A percentile compares a stretch with the other conserved stretches of the same genome.
Evolutionary conservation across 352 stramenopile species (phyloP).

Genomic region (Globisporangium megalacanthum): DNA sequence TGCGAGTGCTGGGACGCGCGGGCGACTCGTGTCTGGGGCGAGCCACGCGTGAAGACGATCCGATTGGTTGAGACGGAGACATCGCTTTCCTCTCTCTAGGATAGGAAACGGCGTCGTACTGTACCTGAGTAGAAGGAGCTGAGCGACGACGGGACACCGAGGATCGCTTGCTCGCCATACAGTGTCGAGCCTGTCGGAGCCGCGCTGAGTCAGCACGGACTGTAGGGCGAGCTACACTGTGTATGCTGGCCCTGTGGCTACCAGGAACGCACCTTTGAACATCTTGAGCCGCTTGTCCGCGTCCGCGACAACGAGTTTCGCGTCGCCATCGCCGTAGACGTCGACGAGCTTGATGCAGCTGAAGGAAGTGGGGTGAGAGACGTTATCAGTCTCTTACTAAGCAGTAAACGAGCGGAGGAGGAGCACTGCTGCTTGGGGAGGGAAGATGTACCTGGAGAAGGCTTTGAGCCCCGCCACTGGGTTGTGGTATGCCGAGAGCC

Average conservation of each 20-base stretch:
- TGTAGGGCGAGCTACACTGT: too few relatives aligned
- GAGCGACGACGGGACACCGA: conserved; percentile 68
- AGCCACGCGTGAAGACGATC: too few relatives aligned
- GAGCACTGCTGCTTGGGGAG: too few relatives aligned
- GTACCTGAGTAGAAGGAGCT: conserved; percentile 72
- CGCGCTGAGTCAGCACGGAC: too few relatives aligned
- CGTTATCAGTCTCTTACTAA: neutral
- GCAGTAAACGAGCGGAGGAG: neutral
- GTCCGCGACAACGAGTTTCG: conserved; percentile 75
- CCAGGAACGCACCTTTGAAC: conserved; percentile 59
- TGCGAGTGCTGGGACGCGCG: conserved; percentile 76
- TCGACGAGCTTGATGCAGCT: conserved; percentile 76
- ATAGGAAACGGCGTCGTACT: neutral
- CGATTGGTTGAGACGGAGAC: too few relatives aligned
- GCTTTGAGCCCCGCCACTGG: conserved; percentile 85
- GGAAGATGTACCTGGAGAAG: conserved; percentile 31
- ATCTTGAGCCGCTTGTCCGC: conserved; percentile 81
- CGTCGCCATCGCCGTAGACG: conserved; percentile 80
- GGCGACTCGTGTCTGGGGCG: conserved; percentile 42
- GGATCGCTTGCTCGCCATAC: conserved; percentile 72
- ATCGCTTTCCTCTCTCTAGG: too few relatives aligned
- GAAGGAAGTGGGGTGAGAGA: neutral
- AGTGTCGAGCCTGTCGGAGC: conserved; percentile 47
- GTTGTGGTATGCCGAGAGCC: conserved; percentile 88
- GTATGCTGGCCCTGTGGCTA: too few relatives aligned